Percentiles rank a stretch among this genome's conserved stretches.
phyloP scores from a whole-genome alignment of 2,329 filamentous ascomycete species.

The Fusarium tjaetaba region DNA sequence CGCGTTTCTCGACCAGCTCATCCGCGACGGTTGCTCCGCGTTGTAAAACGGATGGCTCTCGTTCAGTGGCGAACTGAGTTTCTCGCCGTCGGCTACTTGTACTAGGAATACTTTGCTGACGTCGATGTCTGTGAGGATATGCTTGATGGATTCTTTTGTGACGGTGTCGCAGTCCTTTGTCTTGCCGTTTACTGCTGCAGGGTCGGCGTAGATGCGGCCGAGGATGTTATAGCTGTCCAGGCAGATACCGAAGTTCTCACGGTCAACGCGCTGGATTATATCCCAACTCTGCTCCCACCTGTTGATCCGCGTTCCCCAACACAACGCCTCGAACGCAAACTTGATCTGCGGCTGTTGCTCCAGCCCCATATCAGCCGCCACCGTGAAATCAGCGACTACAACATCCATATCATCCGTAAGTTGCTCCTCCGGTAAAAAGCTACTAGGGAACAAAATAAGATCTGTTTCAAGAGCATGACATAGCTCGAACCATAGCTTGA shows the following conservation, averaged over 20 bases:
- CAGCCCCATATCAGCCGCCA: slow-evolving; percentile 74
- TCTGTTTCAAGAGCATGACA: slow-evolving; percentile 72
- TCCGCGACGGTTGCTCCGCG: slow-evolving; percentile 57
- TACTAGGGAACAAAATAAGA: slow-evolving; percentile 78
- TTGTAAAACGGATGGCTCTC: slow-evolving; percentile 53
- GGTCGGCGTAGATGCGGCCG: slow-evolving; percentile 76
- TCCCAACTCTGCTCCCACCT: slow-evolving; percentile 79
- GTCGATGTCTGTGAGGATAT: slow-evolving; percentile 66
- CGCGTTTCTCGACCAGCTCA: slow-evolving; percentile 83
- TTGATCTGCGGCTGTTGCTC: slow-evolving; percentile 65
- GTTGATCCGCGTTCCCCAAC: slow-evolving; percentile 76
- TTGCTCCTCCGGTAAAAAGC: slow-evolving; percentile 65
- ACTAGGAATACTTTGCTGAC: slow-evolving; percentile 76
- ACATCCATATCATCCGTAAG: slow-evolving; percentile 60
- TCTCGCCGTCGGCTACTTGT: slow-evolving; percentile 80
- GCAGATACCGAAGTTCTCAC: slow-evolving; percentile 79
- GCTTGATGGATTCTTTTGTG: slow-evolving; percentile 63
- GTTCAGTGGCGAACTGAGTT: slow-evolving; percentile 67
- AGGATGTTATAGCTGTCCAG: slow-evolving; percentile 84
- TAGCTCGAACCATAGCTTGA: slow-evolving; percentile 76
- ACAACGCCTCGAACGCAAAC: slow-evolving; percentile 79
- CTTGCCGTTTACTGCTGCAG: slow-evolving; percentile 61
- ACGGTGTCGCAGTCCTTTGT: slow-evolving; percentile 64
- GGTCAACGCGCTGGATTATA: slow-evolving; percentile 70
- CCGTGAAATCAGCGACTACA: slow-evolving; percentile 69